These are phyloP conservation scores for Alternaria sp. DNA, from an alignment of 2,329 filamentous ascomycete species.

Conservation along the genomic window DNA sequence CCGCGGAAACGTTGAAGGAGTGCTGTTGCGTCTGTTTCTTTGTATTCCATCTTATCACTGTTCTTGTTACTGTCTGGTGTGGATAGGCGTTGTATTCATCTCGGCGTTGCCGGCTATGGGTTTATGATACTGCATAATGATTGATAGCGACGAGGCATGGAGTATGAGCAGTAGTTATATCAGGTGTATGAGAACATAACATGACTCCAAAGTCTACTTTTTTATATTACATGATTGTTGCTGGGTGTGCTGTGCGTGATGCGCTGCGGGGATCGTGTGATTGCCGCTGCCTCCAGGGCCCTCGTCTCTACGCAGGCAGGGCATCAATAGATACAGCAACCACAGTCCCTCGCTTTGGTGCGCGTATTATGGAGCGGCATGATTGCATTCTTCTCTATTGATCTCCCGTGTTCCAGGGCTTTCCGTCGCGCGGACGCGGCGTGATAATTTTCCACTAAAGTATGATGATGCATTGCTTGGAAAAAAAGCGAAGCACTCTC, in stretches of 20 bases:
- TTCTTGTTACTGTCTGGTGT: conserved; percentile 13
- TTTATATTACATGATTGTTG: neutral
- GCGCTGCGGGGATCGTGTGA: neutral
- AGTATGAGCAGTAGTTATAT: conserved; percentile 7
- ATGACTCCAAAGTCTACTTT: conserved; percentile 14
- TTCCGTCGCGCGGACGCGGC: neutral
- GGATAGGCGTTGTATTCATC: conserved; percentile 5
- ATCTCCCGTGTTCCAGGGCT: neutral
- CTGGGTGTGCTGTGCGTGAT: neutral
- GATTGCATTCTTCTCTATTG: neutral
- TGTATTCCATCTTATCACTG: conserved; percentile 3
- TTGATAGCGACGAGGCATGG: conserved; percentile 15
- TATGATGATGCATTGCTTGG: neutral
- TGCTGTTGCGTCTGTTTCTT: neutral
- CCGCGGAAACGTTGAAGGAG: neutral
- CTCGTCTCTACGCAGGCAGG: neutral
- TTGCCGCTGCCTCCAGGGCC: neutral
- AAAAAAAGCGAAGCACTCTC: neutral
- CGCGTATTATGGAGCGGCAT: neutral
- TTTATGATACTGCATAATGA: conserved; percentile 36
- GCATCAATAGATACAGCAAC: neutral
- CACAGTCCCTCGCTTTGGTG: neutral
- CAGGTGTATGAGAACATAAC: conserved; percentile 14
- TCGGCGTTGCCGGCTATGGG: conserved; percentile 11
- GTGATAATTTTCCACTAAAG: neutral